Evolutionary conservation across 2,329 filamentous ascomycete genomes (phyloP).

Genomic region (Tolypocladium amazonense): DNA sequence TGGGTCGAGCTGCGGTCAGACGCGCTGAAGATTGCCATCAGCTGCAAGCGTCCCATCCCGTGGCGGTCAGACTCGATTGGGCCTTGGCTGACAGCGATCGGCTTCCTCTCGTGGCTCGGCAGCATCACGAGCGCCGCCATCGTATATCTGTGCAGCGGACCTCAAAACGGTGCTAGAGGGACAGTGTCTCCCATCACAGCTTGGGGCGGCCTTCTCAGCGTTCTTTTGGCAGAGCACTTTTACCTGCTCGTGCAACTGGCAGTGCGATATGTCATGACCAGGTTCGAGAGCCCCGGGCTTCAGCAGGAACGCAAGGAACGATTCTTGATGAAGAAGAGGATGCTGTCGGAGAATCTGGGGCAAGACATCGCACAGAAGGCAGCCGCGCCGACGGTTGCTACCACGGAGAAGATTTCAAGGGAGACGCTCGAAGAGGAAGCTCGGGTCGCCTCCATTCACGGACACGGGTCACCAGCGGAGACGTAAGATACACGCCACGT

Average conservation of each 20-base stretch:
- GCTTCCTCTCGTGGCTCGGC: slow-evolving; percentile 89
- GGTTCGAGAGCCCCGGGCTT: slow-evolving; percentile 75
- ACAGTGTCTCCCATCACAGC: slow-evolving; percentile 59
- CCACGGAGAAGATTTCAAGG: slow-evolving; percentile 53
- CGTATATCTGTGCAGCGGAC: slow-evolving; percentile 76
- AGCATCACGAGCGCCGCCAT: slow-evolving; percentile 79
- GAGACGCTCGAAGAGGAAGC: slow-evolving; percentile 55
- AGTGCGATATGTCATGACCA: slow-evolving; percentile 63
- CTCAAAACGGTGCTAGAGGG: slow-evolving; percentile 53
- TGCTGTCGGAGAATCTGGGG: slow-evolving; percentile 63
- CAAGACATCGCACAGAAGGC: slow-evolving; percentile 40
- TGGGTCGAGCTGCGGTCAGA: slow-evolving; percentile 93
- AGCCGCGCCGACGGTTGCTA: slow-evolving; percentile 33
- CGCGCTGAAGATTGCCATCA: slow-evolving; percentile 84
- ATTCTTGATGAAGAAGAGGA: slow-evolving; percentile 68
- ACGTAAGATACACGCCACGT: slow-evolving; percentile 22
- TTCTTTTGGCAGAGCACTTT: slow-evolving; percentile 80
- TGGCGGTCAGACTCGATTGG: slow-evolving; percentile 90
- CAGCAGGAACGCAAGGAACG: slow-evolving; percentile 78
- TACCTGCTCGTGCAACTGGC: slow-evolving; percentile 70
- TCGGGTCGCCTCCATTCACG: slow-evolving; percentile 35
- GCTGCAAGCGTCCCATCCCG: slow-evolving; percentile 81
- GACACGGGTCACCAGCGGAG: slow-evolving; percentile 41
- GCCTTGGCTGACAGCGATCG: slow-evolving; percentile 77
- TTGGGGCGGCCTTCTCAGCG: slow-evolving; percentile 71